These are phyloP conservation scores for Candida ponderosae DNA, from an alignment of 805 yeast species.

Conservation along the genomic window DNA sequence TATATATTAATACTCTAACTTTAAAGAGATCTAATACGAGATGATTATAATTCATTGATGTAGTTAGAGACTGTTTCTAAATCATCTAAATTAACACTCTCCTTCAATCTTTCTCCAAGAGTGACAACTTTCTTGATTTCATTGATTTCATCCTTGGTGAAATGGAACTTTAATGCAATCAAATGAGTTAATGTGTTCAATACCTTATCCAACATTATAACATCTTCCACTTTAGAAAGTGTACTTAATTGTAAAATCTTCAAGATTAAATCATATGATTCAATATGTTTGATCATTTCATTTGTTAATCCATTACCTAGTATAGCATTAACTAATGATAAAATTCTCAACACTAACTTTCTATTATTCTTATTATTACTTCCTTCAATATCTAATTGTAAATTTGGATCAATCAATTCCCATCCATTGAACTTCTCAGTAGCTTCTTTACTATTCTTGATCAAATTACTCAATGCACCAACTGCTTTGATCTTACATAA, in stretches of 20 bases:
- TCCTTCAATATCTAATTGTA: constrained; percentile 8
- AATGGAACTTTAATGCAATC: constrained; percentile 34
- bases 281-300: constrained; percentile 31
- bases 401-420: constrained; percentile 33
- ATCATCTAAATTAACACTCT: constrained; percentile 48
- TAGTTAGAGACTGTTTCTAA: constrained; percentile 9
- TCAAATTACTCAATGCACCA: constrained; percentile 67
- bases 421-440: constrained; percentile 66
- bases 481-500: constrained; percentile 52
- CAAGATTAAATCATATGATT: constrained; percentile 18
- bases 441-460: constrained; percentile 60
- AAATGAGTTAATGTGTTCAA: constrained; percentile 42
- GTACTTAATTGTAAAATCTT: constrained; percentile 19
- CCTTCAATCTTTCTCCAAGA: constrained; percentile 33
- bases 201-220: constrained; percentile 50
- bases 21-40: too few species aligned
- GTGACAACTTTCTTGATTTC: constrained; percentile 29
- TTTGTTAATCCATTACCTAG: constrained; percentile 42
- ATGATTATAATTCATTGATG: too few species aligned
- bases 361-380: constrained; percentile 15
- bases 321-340: constrained; percentile 53
- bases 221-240: constrained; percentile 18
- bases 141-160: constrained; percentile 33
- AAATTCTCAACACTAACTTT: constrained; percentile 42
- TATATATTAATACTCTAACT: too few species aligned